phyloP scores from a whole-genome alignment of 768 basidiomycete species.

The Trametes sanguinea region DNA sequence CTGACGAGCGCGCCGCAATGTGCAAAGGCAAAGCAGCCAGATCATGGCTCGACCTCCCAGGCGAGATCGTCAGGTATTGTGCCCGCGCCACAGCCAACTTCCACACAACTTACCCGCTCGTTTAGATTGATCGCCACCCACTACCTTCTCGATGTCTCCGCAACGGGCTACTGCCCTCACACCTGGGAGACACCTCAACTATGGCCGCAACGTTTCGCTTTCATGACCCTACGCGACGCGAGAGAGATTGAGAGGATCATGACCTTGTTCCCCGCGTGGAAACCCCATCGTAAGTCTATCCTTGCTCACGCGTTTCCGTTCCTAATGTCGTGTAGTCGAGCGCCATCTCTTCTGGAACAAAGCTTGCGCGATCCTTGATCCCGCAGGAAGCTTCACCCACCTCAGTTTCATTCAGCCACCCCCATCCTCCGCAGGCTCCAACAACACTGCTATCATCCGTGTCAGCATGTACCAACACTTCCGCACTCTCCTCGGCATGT shows the following conservation, averaged over 20 bases:
- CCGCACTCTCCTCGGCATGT: slow-evolving; percentile 53
- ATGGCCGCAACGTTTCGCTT: slow-evolving; percentile 67
- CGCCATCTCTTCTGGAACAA: slow-evolving; percentile 72
- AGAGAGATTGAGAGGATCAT: slow-evolving; percentile 62
- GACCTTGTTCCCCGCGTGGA: slow-evolving; percentile 63
- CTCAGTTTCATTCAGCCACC: slow-evolving; percentile 45
- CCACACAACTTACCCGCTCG: slow-evolving; percentile 23
- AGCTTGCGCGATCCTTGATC: slow-evolving; percentile 62
- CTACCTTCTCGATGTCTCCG: slow-evolving; percentile 53
- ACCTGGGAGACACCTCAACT: slow-evolving; percentile 50
- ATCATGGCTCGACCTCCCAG: slow-evolving; percentile 64
- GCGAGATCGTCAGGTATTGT: slow-evolving; percentile 58
- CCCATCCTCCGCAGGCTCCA: slow-evolving; percentile 31
- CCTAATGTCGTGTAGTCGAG: slow-evolving; percentile 49
- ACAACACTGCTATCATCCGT: slow-evolving; percentile 19
- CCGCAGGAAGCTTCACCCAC: slow-evolving; percentile 53
- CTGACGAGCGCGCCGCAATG: slow-evolving; percentile 1
- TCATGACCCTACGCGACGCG: slow-evolving; percentile 62
- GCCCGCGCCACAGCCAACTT: slow-evolving; percentile 22
- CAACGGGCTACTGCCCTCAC: slow-evolving; percentile 47
- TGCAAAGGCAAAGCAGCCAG: slow-evolving; percentile 62
- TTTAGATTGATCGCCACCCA: slow-evolving; percentile 59
- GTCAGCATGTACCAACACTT: slow-evolving; percentile 60
- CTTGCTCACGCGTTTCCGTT: slow-evolving; percentile 19
- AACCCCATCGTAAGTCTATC: slow-evolving; percentile 53